phyloP scores from a whole-genome alignment of 441 rosid species.

The Brassica hybrid region DNA sequence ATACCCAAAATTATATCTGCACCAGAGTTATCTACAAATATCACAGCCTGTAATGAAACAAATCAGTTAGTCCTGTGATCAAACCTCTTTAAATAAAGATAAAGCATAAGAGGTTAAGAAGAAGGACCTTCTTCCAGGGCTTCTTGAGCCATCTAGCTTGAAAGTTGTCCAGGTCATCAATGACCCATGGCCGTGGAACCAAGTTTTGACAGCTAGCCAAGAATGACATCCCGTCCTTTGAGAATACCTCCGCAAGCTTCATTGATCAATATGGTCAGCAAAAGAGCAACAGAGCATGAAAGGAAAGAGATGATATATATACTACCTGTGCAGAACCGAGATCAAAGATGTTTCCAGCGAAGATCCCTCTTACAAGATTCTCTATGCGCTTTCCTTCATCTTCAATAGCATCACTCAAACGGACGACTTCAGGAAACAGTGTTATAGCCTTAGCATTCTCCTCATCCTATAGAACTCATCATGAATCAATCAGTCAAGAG shows the following conservation, averaged over 20 bases:
- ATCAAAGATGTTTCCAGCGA: slow-evolving; percentile 96
- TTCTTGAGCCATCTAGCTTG: slow-evolving; percentile 80
- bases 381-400: slow-evolving; percentile 70
- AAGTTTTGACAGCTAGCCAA: slow-evolving; percentile 93
- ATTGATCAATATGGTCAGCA: no score
- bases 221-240: slow-evolving; percentile 92
- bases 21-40: slow-evolving; percentile 94
- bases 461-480: slow-evolving; percentile 40
- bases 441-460: slow-evolving; percentile 90
- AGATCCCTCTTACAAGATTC: slow-evolving; percentile 82
- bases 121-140: slow-evolving; percentile 86
- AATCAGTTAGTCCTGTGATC: slow-evolving; percentile 36
- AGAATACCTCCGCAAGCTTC: slow-evolving; percentile 81
- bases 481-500: slow-evolving; percentile 16
- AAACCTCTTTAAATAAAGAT: slow-evolving; percentile 54
- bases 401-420: slow-evolving; percentile 71
- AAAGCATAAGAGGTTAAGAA: neutral
- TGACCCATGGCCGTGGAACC: slow-evolving; percentile 89
- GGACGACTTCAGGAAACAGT: slow-evolving; percentile 69
- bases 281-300: no score
- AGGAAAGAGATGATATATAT: slow-evolving; percentile 50
- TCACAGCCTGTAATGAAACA: slow-evolving; percentile 66
- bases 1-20: slow-evolving; percentile 94
- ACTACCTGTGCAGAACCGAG: slow-evolving; percentile 93
- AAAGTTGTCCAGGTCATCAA: slow-evolving; percentile 85